Base-by-base conservation (phyloP, 768 basidiomycete genomes). In the Amanita pseudoporphyria region DNA sequence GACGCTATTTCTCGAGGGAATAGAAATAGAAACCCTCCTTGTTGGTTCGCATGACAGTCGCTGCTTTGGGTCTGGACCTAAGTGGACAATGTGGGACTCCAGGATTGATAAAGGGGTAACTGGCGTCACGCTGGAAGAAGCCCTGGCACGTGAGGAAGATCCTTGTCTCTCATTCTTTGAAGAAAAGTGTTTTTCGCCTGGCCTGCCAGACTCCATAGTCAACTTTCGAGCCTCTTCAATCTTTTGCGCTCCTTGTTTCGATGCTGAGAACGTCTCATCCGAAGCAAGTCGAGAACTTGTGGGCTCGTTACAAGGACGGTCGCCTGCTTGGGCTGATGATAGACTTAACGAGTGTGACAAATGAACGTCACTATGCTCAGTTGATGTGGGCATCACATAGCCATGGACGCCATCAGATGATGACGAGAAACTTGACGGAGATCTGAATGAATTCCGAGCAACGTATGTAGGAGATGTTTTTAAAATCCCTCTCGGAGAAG, bases 381-480 rank as follows among this genome's bases (percentile, higher is more conserved):
- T 24, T 22, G 7, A 7, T 28, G 26, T 28, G 26, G 22, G 40
- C 40, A 22, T 14, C 21, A 26, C n/a, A 42, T n/a, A 26, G 19
- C 32, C 16, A 10, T 12, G 24, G 0, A 16, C 18, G n/a, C 12
- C 13, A 35, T 21, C 21, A 10, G 35, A 9, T 30, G 32, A 24
- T 36, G 24, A 36, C 13, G 32, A 22, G 18, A 22, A 16, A 22
- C 4, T 14, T 13, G 19, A 9, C 26, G 35, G 21, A 31, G 38
- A 48, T 16, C 10, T n/a, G 24, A 13, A 38, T 10, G 37, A 30
- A 22, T 26, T 28, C 19, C 48, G 48, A 24, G 48, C 48, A 12
- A 49, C 21, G n/a, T 41, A 49, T 14, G 48, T 49, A 1, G 48
- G 39, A 26, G 48, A 49, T 22, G 48, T 49, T 16, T 49, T 49